Percentiles rank a stretch among this genome's conserved stretches.
Conservation (phyloP, 805 yeast genomes). For the Sungouiella blattae region DNA sequence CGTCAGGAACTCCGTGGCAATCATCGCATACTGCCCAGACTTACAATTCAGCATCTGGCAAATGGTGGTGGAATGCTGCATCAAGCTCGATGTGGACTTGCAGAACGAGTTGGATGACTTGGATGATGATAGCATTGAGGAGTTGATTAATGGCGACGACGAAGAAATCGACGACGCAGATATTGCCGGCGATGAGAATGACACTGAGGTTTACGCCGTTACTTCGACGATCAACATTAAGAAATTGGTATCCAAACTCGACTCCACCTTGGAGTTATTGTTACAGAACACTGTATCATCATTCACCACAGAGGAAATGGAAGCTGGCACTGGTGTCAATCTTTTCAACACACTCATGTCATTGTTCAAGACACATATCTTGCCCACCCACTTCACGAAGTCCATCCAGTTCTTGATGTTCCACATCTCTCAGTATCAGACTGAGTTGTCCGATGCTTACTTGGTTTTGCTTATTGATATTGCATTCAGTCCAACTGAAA, state of each 20-base stretch:
- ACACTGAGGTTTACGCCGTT: conserved; percentile 32
- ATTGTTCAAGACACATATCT: conserved; percentile 73
- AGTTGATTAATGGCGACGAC: conserved; percentile 41
- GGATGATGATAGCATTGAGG: conserved; percentile 65
- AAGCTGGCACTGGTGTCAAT: conserved; percentile 60
- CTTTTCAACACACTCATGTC: conserved; percentile 73
- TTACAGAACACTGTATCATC: conserved; percentile 47
- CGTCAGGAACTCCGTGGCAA: conserved; percentile 56
- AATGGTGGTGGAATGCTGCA: conserved; percentile 69
- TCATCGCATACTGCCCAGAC: conserved; percentile 72
- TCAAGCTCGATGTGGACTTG: conserved; percentile 86
- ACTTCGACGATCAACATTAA: conserved; percentile 44
- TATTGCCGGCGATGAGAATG: conserved; percentile 19
- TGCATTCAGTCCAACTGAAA: conserved; percentile 68
- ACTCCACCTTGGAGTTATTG: conserved; percentile 58
- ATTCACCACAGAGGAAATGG: conserved; percentile 49
- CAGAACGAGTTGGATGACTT: conserved; percentile 84
- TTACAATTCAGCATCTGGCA: conserved; percentile 76
- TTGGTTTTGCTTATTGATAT: conserved; percentile 78
- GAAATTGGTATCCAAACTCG: conserved; percentile 65
- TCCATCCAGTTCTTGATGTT: conserved; percentile 83
- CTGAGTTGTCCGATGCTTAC: conserved; percentile 81
- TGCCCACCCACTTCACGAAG: conserved; percentile 90
- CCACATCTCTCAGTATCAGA: conserved; percentile 74
- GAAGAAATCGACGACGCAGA: conserved; percentile 44